Evolutionary conservation across 371 early-diverging fungal species (phyloP), one percentile per base, ranked within the genome.

Genomic region (Blakeslea trispora): DNA sequence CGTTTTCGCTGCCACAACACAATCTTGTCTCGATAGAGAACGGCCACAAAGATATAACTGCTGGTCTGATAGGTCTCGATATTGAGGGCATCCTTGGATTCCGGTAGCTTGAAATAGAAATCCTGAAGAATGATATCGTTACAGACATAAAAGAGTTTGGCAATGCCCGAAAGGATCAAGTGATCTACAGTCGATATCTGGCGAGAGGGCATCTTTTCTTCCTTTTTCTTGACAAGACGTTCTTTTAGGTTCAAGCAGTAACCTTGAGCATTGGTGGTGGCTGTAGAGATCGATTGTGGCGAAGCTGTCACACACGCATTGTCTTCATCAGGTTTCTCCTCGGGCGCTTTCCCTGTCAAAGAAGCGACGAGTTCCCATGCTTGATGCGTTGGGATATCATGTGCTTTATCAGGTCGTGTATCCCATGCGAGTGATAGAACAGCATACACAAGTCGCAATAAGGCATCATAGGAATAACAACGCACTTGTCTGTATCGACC

Each of bases 381-480:
- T 28, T 58, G 49, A 3, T 49, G 22, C 3, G 52, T 54, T 2
- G 75, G 75, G 5, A 70, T 53, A 58, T 70, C 66, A 45, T 59
- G 57, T 0, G 37, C 10, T 7, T 2, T 41, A 10, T 66, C 57
- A 17, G 31, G 32, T 23, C 72, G 43, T 21, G 35, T 11, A 0
- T 52, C n/a, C 77, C 77, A 77, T 37, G 66, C 57, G 3, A 75
- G 28, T 6, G 42, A 39, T 13, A 65, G 48, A 1, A 72, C 59
- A 5, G 59, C 69, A 43, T 75, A 73, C 10, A 65, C 56, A 0
- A 75, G 59, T 19, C 61, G 40, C 2, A 73, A 34, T 3, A 78
- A 19, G 2, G 71, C 73, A 44, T 72, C 70, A 2, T 70, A 61
- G 1, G 73, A 75, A 44, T 78, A 78, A 39, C 79, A 78, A 11